A percentile compares a stretch with the other conserved stretches of the same genome.
These are phyloP conservation scores for Candida ponderosae DNA, from an alignment of 805 yeast species.

Conservation along the genomic window DNA sequence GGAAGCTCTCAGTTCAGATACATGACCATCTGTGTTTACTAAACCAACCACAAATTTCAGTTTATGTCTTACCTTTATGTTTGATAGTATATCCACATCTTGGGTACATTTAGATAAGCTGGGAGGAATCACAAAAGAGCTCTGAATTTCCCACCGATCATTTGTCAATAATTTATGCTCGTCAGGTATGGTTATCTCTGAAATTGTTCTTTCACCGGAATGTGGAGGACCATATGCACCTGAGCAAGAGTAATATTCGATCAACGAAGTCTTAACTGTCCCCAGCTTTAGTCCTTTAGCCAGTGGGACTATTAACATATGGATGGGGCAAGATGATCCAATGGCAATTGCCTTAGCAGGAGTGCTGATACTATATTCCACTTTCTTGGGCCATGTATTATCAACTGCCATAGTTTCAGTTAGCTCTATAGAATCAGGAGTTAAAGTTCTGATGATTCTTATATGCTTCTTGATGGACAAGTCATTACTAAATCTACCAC, in stretches of 20 bases:
- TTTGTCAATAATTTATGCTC: slow-evolving; percentile 22
- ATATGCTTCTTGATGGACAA: slow-evolving; percentile 62
- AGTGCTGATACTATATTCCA: slow-evolving; percentile 79
- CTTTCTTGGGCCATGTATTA: slow-evolving; percentile 91
- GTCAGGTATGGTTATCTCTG: slow-evolving; percentile 37
- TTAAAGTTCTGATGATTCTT: slow-evolving; percentile 77
- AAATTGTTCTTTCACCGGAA: slow-evolving; percentile 54
- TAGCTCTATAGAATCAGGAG: slow-evolving; percentile 80
- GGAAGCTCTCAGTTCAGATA: slow-evolving; percentile 86
- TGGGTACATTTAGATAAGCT: slow-evolving; percentile 73
- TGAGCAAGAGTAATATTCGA: slow-evolving; percentile 59
- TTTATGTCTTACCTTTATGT: slow-evolving; percentile 83
- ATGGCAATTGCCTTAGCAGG: slow-evolving; percentile 88
- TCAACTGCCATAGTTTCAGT: slow-evolving; percentile 91
- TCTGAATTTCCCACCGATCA: slow-evolving; percentile 70
- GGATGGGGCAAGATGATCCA: slow-evolving; percentile 70
- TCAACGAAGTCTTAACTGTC: slow-evolving; percentile 55
- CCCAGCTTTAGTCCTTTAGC: slow-evolving; percentile 77
- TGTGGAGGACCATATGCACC: slow-evolving; percentile 51
- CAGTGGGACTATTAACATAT: slow-evolving; percentile 68
- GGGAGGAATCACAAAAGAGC: slow-evolving; percentile 59
- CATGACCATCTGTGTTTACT: slow-evolving; percentile 85
- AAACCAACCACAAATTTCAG: slow-evolving; percentile 73
- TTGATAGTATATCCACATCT: slow-evolving; percentile 67
- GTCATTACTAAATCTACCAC: slow-evolving; percentile 68